A percentile compares a stretch with the other conserved stretches of the same genome.
These are phyloP conservation scores for Aechmea fasciata DNA, from an alignment of 176 grass and related monocot genomes.

Conservation along the genomic window DNA sequence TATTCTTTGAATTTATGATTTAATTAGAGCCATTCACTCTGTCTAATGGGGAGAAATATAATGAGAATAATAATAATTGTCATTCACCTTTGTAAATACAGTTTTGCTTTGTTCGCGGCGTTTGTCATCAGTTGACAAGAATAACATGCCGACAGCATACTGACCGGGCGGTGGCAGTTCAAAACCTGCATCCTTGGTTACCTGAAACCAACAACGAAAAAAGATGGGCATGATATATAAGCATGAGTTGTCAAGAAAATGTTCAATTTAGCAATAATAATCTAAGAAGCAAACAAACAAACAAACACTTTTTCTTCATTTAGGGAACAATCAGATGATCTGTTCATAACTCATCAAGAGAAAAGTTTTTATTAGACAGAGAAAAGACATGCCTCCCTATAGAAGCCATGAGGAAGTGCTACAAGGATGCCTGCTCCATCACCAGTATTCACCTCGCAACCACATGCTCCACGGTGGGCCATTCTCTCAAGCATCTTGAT, in stretches of 20 bases:
- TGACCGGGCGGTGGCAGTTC: constrained; percentile 58
- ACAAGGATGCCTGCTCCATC: constrained; percentile 94
- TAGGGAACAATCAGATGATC: no score
- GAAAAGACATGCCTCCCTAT: constrained; percentile 39
- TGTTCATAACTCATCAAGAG: no score
- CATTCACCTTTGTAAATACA: constrained; percentile 67
- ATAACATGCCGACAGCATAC: constrained; percentile 90
- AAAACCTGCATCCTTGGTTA: constrained; percentile 65
- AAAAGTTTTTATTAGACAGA: neutral
- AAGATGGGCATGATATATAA: constrained; percentile 18
- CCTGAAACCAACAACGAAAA: constrained; percentile 37
- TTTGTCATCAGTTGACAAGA: constrained; percentile 68
- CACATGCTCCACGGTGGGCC: constrained; percentile 90
- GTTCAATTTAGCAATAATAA: neutral
- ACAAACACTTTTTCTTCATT: no score
- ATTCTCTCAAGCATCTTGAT: constrained; percentile 92
- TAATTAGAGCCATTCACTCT: no score
- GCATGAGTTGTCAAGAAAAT: neutral
- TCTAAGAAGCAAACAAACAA: no score
- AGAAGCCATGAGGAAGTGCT: constrained; percentile 77
- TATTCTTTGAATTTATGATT: no score
- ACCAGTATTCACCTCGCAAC: constrained; percentile 91
- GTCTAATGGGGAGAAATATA: neutral
- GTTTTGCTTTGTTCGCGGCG: constrained; percentile 58
- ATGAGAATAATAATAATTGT: neutral